Conservation (phyloP, 345 rosid genomes). For the Arabis alpina region DNA sequence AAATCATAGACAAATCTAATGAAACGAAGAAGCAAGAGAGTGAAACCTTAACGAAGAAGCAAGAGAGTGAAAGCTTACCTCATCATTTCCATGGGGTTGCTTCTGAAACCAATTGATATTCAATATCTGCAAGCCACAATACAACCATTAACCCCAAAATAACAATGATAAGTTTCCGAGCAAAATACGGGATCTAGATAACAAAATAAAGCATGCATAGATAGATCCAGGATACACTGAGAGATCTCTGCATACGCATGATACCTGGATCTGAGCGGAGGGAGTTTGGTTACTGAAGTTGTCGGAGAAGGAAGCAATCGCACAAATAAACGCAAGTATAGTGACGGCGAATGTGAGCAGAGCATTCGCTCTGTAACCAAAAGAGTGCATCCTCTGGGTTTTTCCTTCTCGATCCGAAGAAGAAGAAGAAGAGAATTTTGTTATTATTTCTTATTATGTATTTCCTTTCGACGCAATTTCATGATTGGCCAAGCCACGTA, state of each 20-base stretch:
- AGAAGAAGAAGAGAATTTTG: background rate
- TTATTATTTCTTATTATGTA: too few species aligned
- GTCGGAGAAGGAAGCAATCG: constrained; percentile 84
- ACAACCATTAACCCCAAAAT: constrained; percentile 22
- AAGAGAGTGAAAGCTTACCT: constrained; percentile 50
- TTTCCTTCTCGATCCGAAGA: constrained; percentile 4
- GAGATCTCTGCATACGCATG: background rate
- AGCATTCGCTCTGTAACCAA: constrained; percentile 83
- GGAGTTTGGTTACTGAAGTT: constrained; percentile 76
- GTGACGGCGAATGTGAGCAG: constrained; percentile 81
- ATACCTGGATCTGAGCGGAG: constrained; percentile 85
- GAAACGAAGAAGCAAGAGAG: background rate
- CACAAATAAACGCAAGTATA: constrained; percentile 82
- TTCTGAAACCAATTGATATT: constrained; percentile 94
- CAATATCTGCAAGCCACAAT: constrained; percentile 58
- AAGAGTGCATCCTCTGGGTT: constrained; percentile 69
- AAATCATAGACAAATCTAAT: background rate
- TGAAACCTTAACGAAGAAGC: background rate
- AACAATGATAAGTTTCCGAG: background rate
- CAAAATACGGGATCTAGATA: constrained; percentile 23
- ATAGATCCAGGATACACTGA: constrained; percentile 11
- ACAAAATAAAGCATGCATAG: background rate
- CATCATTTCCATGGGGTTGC: constrained; percentile 91
- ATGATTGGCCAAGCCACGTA: too few species aligned
- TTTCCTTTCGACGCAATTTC: too few species aligned